Percentiles rank a stretch among this genome's conserved stretches.
These are phyloP conservation scores for Diversispora epigaea DNA, from an alignment of 192 early-diverging fungal genomes.

Conservation along the genomic window DNA sequence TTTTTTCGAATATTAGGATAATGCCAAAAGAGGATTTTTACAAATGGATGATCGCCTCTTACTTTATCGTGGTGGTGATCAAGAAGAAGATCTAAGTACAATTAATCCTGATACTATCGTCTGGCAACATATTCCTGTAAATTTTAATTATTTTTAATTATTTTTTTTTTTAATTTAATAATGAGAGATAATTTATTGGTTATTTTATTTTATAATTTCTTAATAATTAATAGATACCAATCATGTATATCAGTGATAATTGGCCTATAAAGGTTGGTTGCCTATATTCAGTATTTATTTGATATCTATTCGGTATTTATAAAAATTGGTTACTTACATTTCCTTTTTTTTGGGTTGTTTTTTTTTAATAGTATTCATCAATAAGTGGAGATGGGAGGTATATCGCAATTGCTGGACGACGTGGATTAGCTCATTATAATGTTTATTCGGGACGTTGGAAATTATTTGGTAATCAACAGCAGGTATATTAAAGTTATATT, in stretches of 20 bases:
- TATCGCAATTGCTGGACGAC: constrained; percentile 82
- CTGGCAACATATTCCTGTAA: constrained; percentile 73
- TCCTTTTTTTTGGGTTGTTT: neutral
- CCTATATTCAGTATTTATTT: constrained; percentile 1
- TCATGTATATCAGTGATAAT: constrained; percentile 72
- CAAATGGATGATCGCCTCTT: constrained; percentile 67
- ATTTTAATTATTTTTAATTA: neutral
- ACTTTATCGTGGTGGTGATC: constrained; percentile 64
- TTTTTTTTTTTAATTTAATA: neutral
- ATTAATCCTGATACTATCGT: constrained; percentile 68
- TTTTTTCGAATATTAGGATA: constrained; percentile 53
- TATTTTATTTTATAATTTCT: neutral
- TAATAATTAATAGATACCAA: constrained; percentile 65
- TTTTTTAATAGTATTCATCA: constrained; percentile 57
- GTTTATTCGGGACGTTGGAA: constrained; percentile 77
- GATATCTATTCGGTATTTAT: neutral
- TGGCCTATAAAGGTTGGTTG: constrained; percentile 77
- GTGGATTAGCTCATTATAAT: constrained; percentile 82
- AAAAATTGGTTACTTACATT: neutral
- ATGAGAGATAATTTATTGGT: neutral
- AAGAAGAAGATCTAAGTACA: constrained; percentile 61
- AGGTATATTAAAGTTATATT: constrained; percentile 30
- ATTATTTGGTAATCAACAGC: constrained; percentile 82
- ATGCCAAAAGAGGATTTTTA: constrained; percentile 55
- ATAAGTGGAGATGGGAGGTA: constrained; percentile 67